Base-by-base conservation (phyloP, 768 basidiomycete genomes). In the Termitomyces sp. region DNA sequence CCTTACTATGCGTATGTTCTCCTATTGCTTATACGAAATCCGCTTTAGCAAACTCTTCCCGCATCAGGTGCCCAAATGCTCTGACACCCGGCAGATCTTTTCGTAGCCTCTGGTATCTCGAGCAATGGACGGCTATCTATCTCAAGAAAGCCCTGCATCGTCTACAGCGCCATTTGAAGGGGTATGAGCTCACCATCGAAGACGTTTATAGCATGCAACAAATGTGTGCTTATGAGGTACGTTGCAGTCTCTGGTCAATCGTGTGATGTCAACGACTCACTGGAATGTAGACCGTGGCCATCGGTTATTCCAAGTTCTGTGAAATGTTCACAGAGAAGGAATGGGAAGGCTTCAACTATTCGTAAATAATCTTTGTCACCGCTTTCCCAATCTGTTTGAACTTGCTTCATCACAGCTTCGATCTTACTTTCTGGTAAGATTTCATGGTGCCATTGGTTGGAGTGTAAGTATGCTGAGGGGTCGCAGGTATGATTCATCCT, bases 341-440 rank as follows among this genome's bases (percentile, higher is more conserved):
- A 71, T 98, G 94, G 95, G 87, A 90, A 67, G 92, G 92, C 0
- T 96, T 94, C 68, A 82, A 92, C 68, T 96, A 97, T 60, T 79
- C 88, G 53, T 54, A 29, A 55, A 87, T 74, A 23, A 5, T 17
- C 41, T 14, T 21, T 27, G 53, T 48, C 29, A n/a, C 23, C 54
- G 16, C 43, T 21, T 45, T 40, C 17, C 5, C 14, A 11, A 40
- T 25, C 38, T 50, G 10, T 45, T 12, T n/a, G 6, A 14, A 38
- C 31, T 32, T 11, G 42, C 2, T 6, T n/a, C n/a, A n/a, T n/a
- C n/a, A n/a, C n/a, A 89, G 87, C 1, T 72, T 89, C 59, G 89
- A 90, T 63, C 69, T 88, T 10, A 69, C 64, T 61, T 89, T 87
- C 75, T 89, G 87, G 87, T 72, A 35, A 57, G 61, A 43, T 14